Evolutionary conservation across 352 stramenopile genomes (phyloP).

Genomic region (Lagenidium giganteum): DNA sequence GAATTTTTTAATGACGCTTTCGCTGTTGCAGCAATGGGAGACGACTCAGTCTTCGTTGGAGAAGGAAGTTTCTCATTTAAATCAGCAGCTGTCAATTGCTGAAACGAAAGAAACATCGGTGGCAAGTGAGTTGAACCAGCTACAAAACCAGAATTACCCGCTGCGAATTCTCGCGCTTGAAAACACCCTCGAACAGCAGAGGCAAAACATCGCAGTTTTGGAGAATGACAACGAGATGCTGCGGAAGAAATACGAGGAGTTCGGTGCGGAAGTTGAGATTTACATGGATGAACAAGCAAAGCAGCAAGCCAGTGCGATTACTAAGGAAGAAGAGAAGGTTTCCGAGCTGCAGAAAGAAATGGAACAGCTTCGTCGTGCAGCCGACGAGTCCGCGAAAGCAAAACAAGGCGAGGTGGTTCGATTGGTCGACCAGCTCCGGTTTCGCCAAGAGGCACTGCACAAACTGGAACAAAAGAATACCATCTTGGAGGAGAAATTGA

Average conservation of each 20-base stretch:
- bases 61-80: constrained; percentile 46
- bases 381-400: constrained; percentile 32
- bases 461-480: constrained; percentile 49
- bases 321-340: constrained; percentile 34
- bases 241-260: constrained; percentile 65
- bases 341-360: constrained; percentile 30
- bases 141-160: constrained; percentile 43
- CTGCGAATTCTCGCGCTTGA: constrained; percentile 45
- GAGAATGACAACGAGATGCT: constrained; percentile 55
- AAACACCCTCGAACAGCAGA: constrained; percentile 32
- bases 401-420: constrained; percentile 53
- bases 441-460: constrained; percentile 41
- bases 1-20: no score
- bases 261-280: constrained; percentile 62
- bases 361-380: constrained; percentile 25
- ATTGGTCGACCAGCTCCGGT: constrained; percentile 46
- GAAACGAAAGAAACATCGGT: constrained; percentile 45
- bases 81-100: constrained; percentile 41
- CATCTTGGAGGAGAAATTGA: constrained; percentile 30
- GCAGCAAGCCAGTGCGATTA: no score
- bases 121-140: constrained; percentile 25
- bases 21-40: no score
- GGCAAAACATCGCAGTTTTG: constrained; percentile 21
- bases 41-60: constrained; percentile 16
- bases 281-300: constrained; percentile 65